phyloP scores from a whole-genome alignment of 306 rosid species.

The Vigna hirtella region DNA sequence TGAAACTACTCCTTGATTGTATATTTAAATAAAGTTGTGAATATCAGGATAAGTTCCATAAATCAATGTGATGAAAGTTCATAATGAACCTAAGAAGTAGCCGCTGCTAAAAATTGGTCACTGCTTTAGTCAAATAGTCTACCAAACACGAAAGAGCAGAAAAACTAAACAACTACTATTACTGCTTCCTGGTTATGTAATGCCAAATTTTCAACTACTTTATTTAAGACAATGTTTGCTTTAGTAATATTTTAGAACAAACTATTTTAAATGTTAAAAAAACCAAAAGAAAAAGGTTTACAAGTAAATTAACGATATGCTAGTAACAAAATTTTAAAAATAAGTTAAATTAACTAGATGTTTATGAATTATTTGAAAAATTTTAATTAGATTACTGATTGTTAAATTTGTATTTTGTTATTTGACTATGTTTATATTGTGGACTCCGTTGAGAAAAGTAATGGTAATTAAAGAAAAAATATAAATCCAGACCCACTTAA shows the following conservation, averaged over 20 bases:
- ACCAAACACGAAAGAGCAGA: constrained; percentile 13
- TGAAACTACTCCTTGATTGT: too few species aligned
- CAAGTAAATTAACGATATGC: neutral
- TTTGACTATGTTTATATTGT: too few species aligned
- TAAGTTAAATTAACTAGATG: too few species aligned
- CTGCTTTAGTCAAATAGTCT: neutral
- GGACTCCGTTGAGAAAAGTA: too few species aligned
- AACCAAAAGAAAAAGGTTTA: neutral
- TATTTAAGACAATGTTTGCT: neutral
- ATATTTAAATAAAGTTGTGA: too few species aligned
- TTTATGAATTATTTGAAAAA: too few species aligned
- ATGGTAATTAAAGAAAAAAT: too few species aligned
- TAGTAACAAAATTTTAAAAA: too few species aligned
- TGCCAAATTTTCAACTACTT: neutral
- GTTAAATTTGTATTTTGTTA: too few species aligned
- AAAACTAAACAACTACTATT: neutral
- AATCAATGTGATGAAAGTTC: neutral
- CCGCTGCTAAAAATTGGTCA: neutral
- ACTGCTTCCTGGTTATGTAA: neutral
- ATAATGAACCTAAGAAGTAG: neutral
- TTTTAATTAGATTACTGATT: too few species aligned
- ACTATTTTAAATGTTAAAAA: neutral
- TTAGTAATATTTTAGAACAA: neutral
- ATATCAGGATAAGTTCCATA: neutral
- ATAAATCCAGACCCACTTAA: too few species aligned